phyloP scores from a whole-genome alignment of 768 basidiomycete genomes.

The Tricholoma sp. region DNA sequence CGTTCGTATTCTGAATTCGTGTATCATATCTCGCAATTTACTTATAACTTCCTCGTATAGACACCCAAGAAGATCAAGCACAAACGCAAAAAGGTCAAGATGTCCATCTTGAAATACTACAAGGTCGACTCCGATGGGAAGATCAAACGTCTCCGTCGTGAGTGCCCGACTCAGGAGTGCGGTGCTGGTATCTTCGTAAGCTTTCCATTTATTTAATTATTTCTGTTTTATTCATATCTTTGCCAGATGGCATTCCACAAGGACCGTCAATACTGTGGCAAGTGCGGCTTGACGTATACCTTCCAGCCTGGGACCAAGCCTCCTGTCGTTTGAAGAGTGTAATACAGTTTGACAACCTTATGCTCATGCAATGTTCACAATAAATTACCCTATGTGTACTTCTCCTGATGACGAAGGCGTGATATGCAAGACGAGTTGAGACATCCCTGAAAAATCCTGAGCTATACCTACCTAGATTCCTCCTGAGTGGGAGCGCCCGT shows the following conservation, averaged over 20 bases:
- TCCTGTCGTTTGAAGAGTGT: conserved; percentile 48
- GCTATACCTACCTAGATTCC: too few relatives aligned
- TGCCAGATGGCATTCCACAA: conserved; percentile 96
- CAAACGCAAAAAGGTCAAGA: conserved; percentile 99
- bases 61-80: conserved; percentile 99
- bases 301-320: conserved; percentile 80
- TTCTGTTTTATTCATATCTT: conserved; percentile 16
- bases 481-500: too few relatives aligned
- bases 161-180: conserved; percentile 84
- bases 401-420: not conserved
- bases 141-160: conserved; percentile 98
- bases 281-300: conserved; percentile 85
- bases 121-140: conserved; percentile 99
- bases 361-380: not conserved
- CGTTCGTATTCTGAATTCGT: conserved; percentile 39
- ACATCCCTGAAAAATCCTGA: too few relatives aligned
- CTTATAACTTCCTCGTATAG: conserved; percentile 28
- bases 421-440: too few relatives aligned
- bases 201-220: conserved; percentile 5
- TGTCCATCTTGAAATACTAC: conserved; percentile 99
- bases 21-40: not conserved
- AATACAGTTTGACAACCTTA: not conserved
- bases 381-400: not conserved
- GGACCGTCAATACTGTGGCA: conserved; percentile 97
- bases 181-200: conserved; percentile 84